Evolutionary conservation across 306 rosid genomes (phyloP), one percentile per base, ranked within the genome.

Genomic region (Trifolium pratense): DNA sequence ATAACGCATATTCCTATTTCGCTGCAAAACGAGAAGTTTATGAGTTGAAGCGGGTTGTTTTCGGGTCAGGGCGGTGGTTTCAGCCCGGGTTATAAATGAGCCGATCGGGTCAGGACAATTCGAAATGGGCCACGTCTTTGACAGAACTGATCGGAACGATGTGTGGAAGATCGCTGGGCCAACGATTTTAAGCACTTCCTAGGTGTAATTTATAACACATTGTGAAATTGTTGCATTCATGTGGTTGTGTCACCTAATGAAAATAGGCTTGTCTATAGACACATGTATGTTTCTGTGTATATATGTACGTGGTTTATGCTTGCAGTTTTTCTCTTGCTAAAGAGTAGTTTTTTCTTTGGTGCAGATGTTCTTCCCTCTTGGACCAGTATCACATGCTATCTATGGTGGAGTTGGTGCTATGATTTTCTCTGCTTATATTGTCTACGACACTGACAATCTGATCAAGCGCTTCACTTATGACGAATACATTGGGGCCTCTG

Each of bases 351-450:
- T 16, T 76, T 42, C 46, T 81, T 49, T 49, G 25, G 0, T 80
- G 81, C 63, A 94, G 98, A 81, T 86, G 69, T 91, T 94, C 91
- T 88, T 89, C 90, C 99, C 99, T 5, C 91, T 94, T 23, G 97
- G 97, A 3, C 78, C 98, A 51, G 79, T 85, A 9, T 76, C 90
- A 45, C 77, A 76, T 75, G 99, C 99, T 3, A 66, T 91, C 40
- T 87, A 79, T 66, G 95, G 97, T 68, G 97, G 85, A 46, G 37
- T 85, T 5, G 88, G 96, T 43, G 97, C 99, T 21, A 83, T 93
- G 59, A 80, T 91, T 34, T 93, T 91, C 88, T 85, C 94, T 13
- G 98, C 97, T 7, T 91, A 91, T 66, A 83, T 91, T 8, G 90
- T 93, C 13, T 93, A 91, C 17, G 98, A 91, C 82, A 93, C 98